These are phyloP conservation scores for Mycena rebaudengoi DNA, from an alignment of 768 basidiomycete species.

Conservation along the genomic window DNA sequence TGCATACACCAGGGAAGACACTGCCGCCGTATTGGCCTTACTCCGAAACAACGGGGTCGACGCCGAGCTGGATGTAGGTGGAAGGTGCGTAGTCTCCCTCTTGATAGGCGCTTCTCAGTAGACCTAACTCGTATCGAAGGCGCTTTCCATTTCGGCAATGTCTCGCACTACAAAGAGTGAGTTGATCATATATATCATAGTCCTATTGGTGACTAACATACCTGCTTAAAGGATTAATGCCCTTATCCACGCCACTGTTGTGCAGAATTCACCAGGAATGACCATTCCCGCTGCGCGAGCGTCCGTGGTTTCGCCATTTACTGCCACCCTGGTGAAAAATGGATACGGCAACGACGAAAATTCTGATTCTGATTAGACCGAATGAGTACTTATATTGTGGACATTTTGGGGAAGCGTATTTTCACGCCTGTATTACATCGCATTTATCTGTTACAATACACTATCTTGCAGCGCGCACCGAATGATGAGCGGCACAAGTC, in stretches of 20 bases:
- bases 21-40: slow-evolving; percentile 22
- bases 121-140: too few species aligned
- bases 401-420: neutral
- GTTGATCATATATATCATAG: neutral
- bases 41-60: slow-evolving; percentile 32
- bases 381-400: neutral
- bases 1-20: slow-evolving; percentile 26
- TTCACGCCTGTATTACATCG: neutral
- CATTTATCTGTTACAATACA: too few species aligned
- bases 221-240: slow-evolving; percentile 2
- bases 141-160: slow-evolving; percentile 31
- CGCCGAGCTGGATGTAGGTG: slow-evolving; percentile 15
- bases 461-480: too few species aligned
- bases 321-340: slow-evolving; percentile 19
- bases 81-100: too few species aligned
- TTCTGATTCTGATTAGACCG: slow-evolving; percentile 14
- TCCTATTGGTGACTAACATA: neutral
- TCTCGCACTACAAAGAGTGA: slow-evolving; percentile 26
- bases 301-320: slow-evolving; percentile 22
- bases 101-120: too few species aligned
- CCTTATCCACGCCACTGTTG: slow-evolving; percentile 14
- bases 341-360: slow-evolving; percentile 22
- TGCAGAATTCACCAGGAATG: slow-evolving; percentile 16
- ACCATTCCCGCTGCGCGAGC: slow-evolving; percentile 15
- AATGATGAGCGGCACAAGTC: too few species aligned